These are phyloP conservation scores for Acanthamoeba sp. DNA, from an alignment of 208 protist genomes.

Conservation along the genomic window DNA sequence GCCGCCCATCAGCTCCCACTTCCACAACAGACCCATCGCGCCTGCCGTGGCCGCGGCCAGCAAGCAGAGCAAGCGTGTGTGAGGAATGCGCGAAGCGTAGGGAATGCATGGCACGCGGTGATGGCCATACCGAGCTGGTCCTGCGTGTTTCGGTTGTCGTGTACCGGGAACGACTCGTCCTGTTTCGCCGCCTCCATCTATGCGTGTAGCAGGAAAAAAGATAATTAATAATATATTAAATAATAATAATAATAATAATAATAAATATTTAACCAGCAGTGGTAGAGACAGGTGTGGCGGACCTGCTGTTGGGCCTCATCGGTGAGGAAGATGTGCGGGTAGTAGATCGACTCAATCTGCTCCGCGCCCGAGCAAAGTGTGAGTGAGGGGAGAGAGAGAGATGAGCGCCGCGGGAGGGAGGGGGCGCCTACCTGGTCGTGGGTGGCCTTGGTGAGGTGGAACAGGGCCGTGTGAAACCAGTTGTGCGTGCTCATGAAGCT, in stretches of 20 bases:
- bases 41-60: neutral
- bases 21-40: conserved; percentile 41
- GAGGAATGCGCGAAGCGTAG: neutral
- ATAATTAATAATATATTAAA: too few relatives aligned
- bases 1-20: conserved; percentile 48
- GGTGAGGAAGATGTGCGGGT: conserved; percentile 47
- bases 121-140: conserved; percentile 18
- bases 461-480: conserved; percentile 59
- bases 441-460: neutral
- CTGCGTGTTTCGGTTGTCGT: conserved; percentile 64
- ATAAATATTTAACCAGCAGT: too few relatives aligned
- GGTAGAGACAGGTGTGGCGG: too few relatives aligned
- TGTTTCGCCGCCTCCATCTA: neutral
- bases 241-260: too few relatives aligned
- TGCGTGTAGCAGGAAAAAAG: too few relatives aligned
- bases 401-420: too few relatives aligned
- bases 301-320: conserved; percentile 5
- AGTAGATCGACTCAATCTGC: conserved; percentile 23
- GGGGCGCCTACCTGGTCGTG: neutral
- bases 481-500: conserved; percentile 65
- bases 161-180: neutral
- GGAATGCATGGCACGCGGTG: neutral
- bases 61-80: neutral
- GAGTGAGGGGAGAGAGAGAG: too few relatives aligned
- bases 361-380: neutral